Evolutionary conservation across 2,329 filamentous ascomycete species (phyloP), one percentile per base, ranked within the genome.

Genomic region (Colletotrichum shisoi): DNA sequence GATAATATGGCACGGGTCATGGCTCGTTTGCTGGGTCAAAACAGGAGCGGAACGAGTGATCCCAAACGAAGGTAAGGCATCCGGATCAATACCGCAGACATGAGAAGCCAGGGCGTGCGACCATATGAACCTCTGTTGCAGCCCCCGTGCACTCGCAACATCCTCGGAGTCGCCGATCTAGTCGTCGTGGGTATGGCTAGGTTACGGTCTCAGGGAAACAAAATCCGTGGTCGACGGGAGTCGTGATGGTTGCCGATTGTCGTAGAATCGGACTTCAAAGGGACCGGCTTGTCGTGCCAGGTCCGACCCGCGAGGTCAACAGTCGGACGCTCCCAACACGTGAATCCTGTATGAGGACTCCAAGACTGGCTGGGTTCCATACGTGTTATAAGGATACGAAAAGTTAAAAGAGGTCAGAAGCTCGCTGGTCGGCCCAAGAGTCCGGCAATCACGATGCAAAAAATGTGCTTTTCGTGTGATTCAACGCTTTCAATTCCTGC

Each of bases 291-390:
- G 63, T 70, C 8, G 62, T 69, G 69, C 61, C n/a, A 67, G 71
- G 12, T 12, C 59, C 3, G 62, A 49, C 6, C 48, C 56, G 7
- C 60, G 39, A 40, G 70, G 69, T 24, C 42, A 54, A 11, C 21
- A n/a, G 21, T 45, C 51, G 52, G 37, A 7, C 31, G 54, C 65
- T 9, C 69, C 71, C 13, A 71, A 73, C 62, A 73, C 70, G 3
- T 72, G 70, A 59, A 62, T 73, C 17, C 46, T 72, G 11, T 73
- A 72, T 17, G 72, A 74, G 54, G 73, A 73, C 53, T 63, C 53
- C 27, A 51, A 39, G 31, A 62, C 44, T n/a, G 68, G 68, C 48
- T 65, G 66, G 45, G 69, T 72, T 21, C 69, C 68, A 15, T 60
- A 60, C 11, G 69, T 71, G 9, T 71, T 71, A 67, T 42, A 68